Evolutionary conservation across 192 early-diverging fungal genomes (phyloP), one percentile per base, ranked within the genome.

Genomic region (Chytriomyces sp.): DNA sequence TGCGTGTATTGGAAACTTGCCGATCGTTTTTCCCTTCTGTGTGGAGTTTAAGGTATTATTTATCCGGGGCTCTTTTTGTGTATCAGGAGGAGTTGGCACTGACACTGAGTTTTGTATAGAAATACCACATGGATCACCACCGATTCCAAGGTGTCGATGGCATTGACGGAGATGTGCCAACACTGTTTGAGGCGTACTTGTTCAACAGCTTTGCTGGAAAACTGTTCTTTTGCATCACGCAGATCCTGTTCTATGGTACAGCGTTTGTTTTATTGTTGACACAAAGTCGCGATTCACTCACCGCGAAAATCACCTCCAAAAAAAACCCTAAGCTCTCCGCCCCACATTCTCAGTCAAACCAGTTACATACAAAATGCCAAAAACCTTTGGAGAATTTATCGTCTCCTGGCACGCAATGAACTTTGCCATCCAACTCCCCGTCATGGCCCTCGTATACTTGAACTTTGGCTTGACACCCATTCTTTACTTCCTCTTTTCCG

Each of bases 71-170:
- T 5, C 20, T 57, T 57, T 1, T 20, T 0, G 53, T 57, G 53
- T 5, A n/a, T 57, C 53, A 57, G 35, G 35, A 35, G 35, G 35
- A 35, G 35, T 20, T 57, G 53, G 20, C 20, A n/a, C 53, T 20
- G 53, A n/a, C 53, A 13, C 20, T 13, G 7, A 57, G 35, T n/a
- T 76, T 79, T 26, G 78, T 82, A 75, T 75, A 80, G 61, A 76
- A 84, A 18, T 87, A 87, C 80, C 97, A 98, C 83, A 86, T 97
- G 69, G 97, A 97, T 82, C 97, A 98, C 82, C 97, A 98, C 86
- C 93, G 93, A n/a, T 96, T 91, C 84, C 95, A 97, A 84, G 97
- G 97, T 18, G 96, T 97, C 13, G 89, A 91, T 26, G 96, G 95
- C 18, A 90, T 93, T 78, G 97, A 98, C 79, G 93, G 95, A 63